Evolutionary conservation across 2,329 filamentous ascomycete species (phyloP).

Genomic region (Mycogone perniciosa): DNA sequence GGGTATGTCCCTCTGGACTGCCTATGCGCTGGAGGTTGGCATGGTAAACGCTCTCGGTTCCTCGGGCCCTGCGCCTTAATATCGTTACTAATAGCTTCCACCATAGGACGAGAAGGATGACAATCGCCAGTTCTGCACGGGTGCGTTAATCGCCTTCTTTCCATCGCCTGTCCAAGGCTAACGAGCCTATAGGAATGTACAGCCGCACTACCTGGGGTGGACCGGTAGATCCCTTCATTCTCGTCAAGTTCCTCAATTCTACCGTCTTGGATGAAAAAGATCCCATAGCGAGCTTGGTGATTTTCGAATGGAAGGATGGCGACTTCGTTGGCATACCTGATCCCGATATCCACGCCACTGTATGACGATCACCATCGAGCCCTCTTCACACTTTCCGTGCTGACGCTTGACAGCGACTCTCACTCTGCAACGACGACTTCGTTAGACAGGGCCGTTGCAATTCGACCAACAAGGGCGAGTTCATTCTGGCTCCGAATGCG

Average conservation of each 20-base stretch:
- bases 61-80: background rate
- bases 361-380: slow-evolving; percentile 29
- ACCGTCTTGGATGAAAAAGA: slow-evolving; percentile 54
- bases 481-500: slow-evolving; percentile 72
- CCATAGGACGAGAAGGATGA: slow-evolving; percentile 66
- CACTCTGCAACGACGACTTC: slow-evolving; percentile 65
- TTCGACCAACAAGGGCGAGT: slow-evolving; percentile 71
- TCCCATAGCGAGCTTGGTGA: slow-evolving; percentile 72
- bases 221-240: slow-evolving; percentile 80
- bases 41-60: slow-evolving; percentile 38
- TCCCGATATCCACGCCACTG: slow-evolving; percentile 46
- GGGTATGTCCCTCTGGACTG: slow-evolving; percentile 49
- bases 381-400: background rate
- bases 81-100: slow-evolving; percentile 18
- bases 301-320: slow-evolving; percentile 93
- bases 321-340: slow-evolving; percentile 66
- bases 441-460: slow-evolving; percentile 68
- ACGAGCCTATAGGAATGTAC: slow-evolving; percentile 67
- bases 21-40: slow-evolving; percentile 50
- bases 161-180: slow-evolving; percentile 3
- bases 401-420: slow-evolving; percentile 40
- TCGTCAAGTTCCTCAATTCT: slow-evolving; percentile 66
- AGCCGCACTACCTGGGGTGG: slow-evolving; percentile 85
- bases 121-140: slow-evolving; percentile 73
- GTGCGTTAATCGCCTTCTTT: slow-evolving; percentile 29